phyloP scores from a whole-genome alignment of 176 grass and related monocot genomes.

The Eragrostis curvula region DNA sequence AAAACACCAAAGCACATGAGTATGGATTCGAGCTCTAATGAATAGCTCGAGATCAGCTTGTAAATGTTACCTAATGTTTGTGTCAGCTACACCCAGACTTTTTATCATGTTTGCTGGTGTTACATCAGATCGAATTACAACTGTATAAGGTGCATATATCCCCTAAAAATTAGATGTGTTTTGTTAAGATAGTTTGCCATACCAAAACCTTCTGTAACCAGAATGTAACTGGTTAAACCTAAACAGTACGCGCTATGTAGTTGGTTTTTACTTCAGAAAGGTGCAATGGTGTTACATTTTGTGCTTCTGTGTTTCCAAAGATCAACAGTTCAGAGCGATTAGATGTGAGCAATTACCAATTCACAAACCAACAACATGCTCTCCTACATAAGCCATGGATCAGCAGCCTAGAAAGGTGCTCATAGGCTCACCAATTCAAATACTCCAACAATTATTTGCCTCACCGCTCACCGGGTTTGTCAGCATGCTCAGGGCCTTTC shows the following conservation, averaged over 20 bases:
- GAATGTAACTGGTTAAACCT: neutral
- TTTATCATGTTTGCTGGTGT: neutral
- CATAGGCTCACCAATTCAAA: neutral
- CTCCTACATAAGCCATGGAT: neutral
- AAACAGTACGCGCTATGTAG: neutral
- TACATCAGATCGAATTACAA: neutral
- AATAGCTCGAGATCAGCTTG: neutral
- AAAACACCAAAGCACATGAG: neutral
- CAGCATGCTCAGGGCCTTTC: neutral
- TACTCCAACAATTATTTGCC: neutral
- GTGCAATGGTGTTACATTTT: neutral
- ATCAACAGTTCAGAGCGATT: neutral
- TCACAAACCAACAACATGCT: neutral
- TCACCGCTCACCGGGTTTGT: neutral
- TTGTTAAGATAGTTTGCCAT: neutral
- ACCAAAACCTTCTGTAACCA: neutral
- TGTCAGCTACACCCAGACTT: too few species aligned
- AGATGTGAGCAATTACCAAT: neutral
- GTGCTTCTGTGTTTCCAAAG: neutral
- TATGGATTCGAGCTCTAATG: neutral
- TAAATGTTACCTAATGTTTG: neutral
- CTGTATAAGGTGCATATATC: neutral
- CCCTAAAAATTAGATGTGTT: neutral
- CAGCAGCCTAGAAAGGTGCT: too few species aligned
- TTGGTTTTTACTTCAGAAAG: neutral